Base-by-base conservation (phyloP, 176 grass and related monocot genomes). In the Bromus sterilis region DNA sequence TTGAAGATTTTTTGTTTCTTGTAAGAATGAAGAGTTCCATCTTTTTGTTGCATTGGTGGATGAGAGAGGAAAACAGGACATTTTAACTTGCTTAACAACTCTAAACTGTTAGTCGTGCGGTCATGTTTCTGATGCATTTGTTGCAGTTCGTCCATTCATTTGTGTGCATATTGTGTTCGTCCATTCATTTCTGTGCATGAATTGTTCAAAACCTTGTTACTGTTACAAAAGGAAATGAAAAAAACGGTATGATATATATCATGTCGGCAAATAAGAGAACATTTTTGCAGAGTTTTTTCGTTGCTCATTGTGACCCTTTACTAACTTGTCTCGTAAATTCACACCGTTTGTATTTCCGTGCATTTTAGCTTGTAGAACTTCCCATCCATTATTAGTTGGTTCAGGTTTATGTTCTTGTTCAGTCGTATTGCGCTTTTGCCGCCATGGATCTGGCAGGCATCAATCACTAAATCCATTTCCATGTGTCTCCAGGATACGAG, bases 401-500 rank as follows among this genome's bases (percentile, higher is more conserved):
- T 13, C 8, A 33, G 23, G 28, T 4, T 33, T 13, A 24, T 83
- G 60, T 36, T 56, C 1, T 78, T 7, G 11, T 68, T 51, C 10
- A 75, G 69, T 11, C 24, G 18, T 9, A 62, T 21, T 16, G 36
- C 41, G n/a, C 34, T 7, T 21, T 12, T n/a, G 34, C 64, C 11
- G 42, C 4, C 29, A 20, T 57, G 21, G 20, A 53, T 44, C 33
- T 43, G 39, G 29, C 26, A 26, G 18, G 5, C 34, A 25, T 56
- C 11, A 43, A 9, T 10, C 42, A 21, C 10, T 49, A 23, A 44
- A 63, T 78, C 5, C 1, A n/a, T 68, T 63, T 11, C 4, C 21
- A 36, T 42, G 71, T 79, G 8, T 59, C 78, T 86, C 24, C 82
- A 98, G 92, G 95, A 29, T 94, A 84, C 46, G 92, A 94, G 90